Percentiles rank a stretch among this genome's conserved stretches.
Evolutionary conservation across 176 grass and related monocot species (phyloP).

Genomic region (Cenchrus purpureus): DNA sequence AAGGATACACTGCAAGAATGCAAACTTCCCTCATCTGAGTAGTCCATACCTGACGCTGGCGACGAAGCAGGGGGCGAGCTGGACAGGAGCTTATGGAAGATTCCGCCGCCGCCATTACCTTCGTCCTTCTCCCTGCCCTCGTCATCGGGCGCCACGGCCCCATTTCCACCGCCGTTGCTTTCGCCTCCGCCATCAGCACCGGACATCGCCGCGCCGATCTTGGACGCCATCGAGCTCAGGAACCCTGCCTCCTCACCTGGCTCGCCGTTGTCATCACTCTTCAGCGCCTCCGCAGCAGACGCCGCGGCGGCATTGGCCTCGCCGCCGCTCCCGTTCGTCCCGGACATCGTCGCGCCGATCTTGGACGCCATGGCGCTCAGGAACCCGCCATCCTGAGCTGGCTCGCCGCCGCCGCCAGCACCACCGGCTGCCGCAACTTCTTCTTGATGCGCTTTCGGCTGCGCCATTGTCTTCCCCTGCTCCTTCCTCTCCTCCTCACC

Average conservation of each 20-base stretch:
- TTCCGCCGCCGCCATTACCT: background rate
- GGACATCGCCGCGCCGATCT: slow-evolving; percentile 50
- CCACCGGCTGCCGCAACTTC: background rate
- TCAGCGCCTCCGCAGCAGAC: background rate
- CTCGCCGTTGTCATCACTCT: background rate
- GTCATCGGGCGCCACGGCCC: background rate
- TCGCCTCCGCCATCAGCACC: slow-evolving; percentile 13
- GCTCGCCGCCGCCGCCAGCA: background rate
- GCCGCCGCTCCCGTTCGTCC: background rate
- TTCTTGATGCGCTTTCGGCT: slow-evolving; percentile 16
- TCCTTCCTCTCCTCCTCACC: slow-evolving; percentile 52
- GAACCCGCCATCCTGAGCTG: slow-evolving; percentile 34
- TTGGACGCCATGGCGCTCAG: slow-evolving; percentile 56
- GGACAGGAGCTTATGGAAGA: slow-evolving; percentile 44
- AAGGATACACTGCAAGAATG: background rate
- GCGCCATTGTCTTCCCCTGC: slow-evolving; percentile 34
- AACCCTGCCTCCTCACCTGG: slow-evolving; percentile 32
- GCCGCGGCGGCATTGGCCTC: slow-evolving; percentile 8
- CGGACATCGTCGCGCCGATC: slow-evolving; percentile 50
- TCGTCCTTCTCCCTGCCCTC: background rate
- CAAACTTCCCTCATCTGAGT: background rate
- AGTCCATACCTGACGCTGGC: background rate
- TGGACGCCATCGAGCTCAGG: slow-evolving; percentile 53
- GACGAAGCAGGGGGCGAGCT: slow-evolving; percentile 22
- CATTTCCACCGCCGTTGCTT: background rate